Percentiles rank a stretch among this genome's conserved stretches.
Evolutionary conservation across 768 basidiomycete genomes (phyloP).

Genomic region (Auricularia sp.): DNA sequence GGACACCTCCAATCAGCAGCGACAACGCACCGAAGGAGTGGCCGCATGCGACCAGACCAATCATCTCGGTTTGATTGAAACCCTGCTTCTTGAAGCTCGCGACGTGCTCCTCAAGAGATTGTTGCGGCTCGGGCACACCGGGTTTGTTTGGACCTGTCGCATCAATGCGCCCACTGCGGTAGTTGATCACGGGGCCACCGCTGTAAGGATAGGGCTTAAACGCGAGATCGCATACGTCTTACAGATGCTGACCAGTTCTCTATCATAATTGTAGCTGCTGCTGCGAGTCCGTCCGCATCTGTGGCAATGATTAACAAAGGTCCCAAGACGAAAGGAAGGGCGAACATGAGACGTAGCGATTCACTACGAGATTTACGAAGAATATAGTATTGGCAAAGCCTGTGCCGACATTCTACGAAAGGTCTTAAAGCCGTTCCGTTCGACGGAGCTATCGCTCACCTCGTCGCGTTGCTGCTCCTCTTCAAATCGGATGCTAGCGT

Average conservation of each 20-base stretch:
- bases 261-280: constrained; percentile 7
- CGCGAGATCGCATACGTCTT: too few species aligned
- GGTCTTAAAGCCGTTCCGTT: neutral
- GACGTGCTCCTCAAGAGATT: constrained; percentile 30
- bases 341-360: constrained; percentile 36
- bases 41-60: constrained; percentile 40
- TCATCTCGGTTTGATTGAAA: constrained; percentile 38
- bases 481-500: constrained; percentile 41
- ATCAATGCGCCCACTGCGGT: constrained; percentile 34
- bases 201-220: constrained; percentile 31
- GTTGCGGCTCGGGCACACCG: constrained; percentile 36
- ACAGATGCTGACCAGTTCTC: neutral
- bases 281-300: constrained; percentile 41
- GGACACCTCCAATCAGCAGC: neutral
- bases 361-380: constrained; percentile 34
- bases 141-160: constrained; percentile 26
- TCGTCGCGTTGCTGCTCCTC: neutral
- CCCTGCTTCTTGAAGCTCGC: constrained; percentile 34
- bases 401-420: constrained; percentile 36
- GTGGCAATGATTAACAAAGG: neutral
- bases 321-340: neutral
- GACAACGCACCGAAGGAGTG: constrained; percentile 32
- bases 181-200: constrained; percentile 37
- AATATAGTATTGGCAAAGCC: constrained; percentile 35
- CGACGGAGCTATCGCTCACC: neutral